Conservation (phyloP, 2,329 filamentous ascomycete species). For the Ceratocystis alfenasii region DNA sequence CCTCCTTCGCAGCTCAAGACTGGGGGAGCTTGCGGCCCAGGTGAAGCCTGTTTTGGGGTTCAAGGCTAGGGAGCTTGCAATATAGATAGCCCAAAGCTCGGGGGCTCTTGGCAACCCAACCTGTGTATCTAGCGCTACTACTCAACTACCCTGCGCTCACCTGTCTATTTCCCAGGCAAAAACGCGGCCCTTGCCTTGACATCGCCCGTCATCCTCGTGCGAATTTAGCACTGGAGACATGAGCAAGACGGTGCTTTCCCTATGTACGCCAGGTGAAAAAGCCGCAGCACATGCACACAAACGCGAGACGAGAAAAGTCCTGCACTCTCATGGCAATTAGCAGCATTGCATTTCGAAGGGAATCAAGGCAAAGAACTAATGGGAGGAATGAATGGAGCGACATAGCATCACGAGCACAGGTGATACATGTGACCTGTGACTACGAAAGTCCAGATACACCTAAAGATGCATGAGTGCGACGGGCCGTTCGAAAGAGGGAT, state of each 20-base stretch:
- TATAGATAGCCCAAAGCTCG: no score
- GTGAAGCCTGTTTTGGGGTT: no score
- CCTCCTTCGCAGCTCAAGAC: no score
- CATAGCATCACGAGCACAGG: background rate
- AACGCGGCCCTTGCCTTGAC: no score
- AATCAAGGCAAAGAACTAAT: conserved; percentile 1
- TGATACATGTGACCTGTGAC: background rate
- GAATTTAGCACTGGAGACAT: background rate
- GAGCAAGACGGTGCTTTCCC: background rate
- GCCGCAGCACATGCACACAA: background rate
- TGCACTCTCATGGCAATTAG: background rate
- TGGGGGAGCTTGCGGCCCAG: no score
- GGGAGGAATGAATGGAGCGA: background rate
- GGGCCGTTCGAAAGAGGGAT: no score
- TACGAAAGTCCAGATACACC: background rate
- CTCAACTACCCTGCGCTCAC: no score
- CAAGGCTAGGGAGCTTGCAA: no score
- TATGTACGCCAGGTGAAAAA: background rate
- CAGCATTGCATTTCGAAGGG: background rate
- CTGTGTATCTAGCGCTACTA: no score
- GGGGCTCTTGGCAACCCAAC: no score
- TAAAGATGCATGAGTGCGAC: background rate
- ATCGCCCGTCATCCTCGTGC: no score
- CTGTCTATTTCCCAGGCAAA: no score
- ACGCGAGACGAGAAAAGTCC: background rate